Evolutionary conservation across 805 yeast genomes (phyloP).

Genomic region (Candida patagonica): DNA sequence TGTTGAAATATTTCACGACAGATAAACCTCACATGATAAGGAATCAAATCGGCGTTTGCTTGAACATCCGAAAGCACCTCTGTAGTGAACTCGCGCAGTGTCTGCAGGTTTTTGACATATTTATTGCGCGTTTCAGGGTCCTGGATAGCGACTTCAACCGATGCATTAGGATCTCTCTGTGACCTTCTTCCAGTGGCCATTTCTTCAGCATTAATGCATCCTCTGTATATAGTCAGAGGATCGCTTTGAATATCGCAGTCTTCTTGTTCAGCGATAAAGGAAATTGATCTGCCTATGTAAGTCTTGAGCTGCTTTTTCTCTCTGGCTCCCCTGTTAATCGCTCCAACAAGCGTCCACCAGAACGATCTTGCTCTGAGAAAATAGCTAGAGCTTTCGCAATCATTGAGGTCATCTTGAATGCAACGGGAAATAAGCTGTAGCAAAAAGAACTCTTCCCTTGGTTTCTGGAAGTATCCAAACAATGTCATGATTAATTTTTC

Average conservation of each 20-base stretch:
- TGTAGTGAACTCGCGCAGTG: conserved; percentile 60
- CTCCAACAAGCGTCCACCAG: conserved; percentile 37
- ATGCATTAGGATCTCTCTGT: conserved; percentile 32
- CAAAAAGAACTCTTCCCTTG: conserved; percentile 64
- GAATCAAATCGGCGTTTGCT: conserved; percentile 36
- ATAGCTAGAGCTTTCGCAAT: conserved; percentile 14
- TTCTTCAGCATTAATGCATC: conserved; percentile 26
- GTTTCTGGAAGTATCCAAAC: conserved; percentile 32
- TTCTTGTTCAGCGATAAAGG: conserved; percentile 14
- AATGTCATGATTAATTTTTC: conserved; percentile 26
- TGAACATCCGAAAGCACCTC: conserved; percentile 48
- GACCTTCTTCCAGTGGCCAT: conserved; percentile 25
- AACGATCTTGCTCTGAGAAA: conserved; percentile 24
- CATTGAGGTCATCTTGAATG: conserved; percentile 20
- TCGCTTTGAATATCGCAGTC: conserved; percentile 66
- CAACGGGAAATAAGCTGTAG: conserved; percentile 43
- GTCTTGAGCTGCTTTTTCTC: conserved; percentile 27
- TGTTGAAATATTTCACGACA: conserved; percentile 35
- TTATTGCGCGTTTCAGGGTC: conserved; percentile 61
- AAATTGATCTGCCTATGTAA: conserved; percentile 33
- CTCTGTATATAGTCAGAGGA: conserved; percentile 41
- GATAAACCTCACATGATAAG: conserved; percentile 48
- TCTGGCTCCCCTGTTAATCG: conserved; percentile 30
- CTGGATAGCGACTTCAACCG: conserved; percentile 66
- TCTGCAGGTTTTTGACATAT: conserved; percentile 67